Conservation (phyloP, 768 basidiomycete genomes). For the Lyophyllum shimeji region DNA sequence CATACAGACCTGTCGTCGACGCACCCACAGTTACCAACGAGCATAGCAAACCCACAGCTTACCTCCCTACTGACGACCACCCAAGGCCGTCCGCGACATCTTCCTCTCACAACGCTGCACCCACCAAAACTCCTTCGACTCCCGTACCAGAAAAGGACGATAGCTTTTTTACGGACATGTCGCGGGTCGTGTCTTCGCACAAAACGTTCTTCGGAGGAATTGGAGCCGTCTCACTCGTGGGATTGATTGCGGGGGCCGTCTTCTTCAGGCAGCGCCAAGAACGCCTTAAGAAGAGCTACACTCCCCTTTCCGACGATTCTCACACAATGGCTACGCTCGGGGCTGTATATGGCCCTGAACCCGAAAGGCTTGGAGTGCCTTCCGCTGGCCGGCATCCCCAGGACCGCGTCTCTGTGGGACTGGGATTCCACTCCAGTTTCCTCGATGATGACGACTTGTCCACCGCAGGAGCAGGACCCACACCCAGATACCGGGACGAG, state of each 20-base stretch:
- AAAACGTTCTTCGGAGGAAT: constrained; percentile 87
- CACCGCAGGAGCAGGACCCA: constrained; percentile 28
- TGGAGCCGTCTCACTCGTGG: constrained; percentile 71
- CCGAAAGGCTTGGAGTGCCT: constrained; percentile 15
- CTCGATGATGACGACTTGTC: constrained; percentile 72
- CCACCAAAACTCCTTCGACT: constrained; percentile 40
- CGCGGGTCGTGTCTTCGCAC: constrained; percentile 63
- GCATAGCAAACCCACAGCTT: constrained; percentile 80
- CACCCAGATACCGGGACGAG: constrained; percentile 51
- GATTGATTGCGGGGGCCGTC: constrained; percentile 62
- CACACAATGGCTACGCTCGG: constrained; percentile 73
- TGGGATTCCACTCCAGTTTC: constrained; percentile 78
- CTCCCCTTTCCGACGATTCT: constrained; percentile 61
- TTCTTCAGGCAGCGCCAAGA: constrained; percentile 68
- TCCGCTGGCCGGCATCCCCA: constrained; percentile 36
- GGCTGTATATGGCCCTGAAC: constrained; percentile 21
- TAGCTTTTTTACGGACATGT: constrained; percentile 77
- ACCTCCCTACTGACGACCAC: constrained; percentile 75
- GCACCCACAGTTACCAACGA: constrained; percentile 50
- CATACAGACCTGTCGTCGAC: constrained; percentile 33
- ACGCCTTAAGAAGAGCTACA: constrained; percentile 47
- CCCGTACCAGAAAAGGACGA: constrained; percentile 38
- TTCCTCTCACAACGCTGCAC: constrained; percentile 1
- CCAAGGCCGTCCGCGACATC: constrained; percentile 34
- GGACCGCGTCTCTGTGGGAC: constrained; percentile 33